Percentiles rank a stretch among this genome's conserved stretches.
Conservation (phyloP, 495 filamentous ascomycete genomes). For the Penicillium salamii region DNA sequence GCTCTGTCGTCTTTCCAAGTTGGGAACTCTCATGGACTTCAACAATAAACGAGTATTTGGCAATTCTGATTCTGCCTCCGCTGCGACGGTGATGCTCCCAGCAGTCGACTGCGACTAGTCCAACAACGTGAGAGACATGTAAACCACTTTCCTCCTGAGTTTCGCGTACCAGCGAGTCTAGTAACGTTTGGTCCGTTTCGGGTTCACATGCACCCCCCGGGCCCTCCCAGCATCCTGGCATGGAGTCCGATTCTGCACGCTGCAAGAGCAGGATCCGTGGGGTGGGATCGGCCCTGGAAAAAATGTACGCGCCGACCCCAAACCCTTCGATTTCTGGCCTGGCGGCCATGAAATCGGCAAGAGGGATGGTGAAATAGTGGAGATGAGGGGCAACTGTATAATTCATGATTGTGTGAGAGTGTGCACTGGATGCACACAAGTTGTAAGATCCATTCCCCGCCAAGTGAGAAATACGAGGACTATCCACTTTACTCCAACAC, state of each 20-base stretch:
- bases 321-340: constrained; percentile 35
- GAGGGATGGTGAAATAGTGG: constrained; percentile 32
- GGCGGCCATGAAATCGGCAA: constrained; percentile 27
- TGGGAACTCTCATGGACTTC: constrained; percentile 30
- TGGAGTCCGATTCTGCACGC: constrained; percentile 43
- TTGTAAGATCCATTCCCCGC: too few relatives aligned
- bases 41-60: constrained; percentile 38
- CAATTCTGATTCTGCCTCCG: constrained; percentile 15
- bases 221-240: constrained; percentile 54
- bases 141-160: constrained; percentile 60
- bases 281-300: constrained; percentile 19
- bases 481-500: too few relatives aligned
- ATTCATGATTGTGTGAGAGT: too few relatives aligned
- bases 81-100: constrained; percentile 23
- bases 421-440: too few relatives aligned
- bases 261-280: constrained; percentile 51
- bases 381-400: constrained; percentile 41
- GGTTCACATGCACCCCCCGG: constrained; percentile 54
- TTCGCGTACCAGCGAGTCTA: constrained; percentile 54
- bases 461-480: too few relatives aligned
- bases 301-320: constrained; percentile 43
- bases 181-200: constrained; percentile 44
- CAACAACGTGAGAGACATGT: constrained; percentile 40
- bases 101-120: constrained; percentile 37
- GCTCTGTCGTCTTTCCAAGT: not conserved